These are phyloP conservation scores for Trichoderma citrinoviride DNA, from an alignment of 2,329 filamentous ascomycete species.

Conservation along the genomic window DNA sequence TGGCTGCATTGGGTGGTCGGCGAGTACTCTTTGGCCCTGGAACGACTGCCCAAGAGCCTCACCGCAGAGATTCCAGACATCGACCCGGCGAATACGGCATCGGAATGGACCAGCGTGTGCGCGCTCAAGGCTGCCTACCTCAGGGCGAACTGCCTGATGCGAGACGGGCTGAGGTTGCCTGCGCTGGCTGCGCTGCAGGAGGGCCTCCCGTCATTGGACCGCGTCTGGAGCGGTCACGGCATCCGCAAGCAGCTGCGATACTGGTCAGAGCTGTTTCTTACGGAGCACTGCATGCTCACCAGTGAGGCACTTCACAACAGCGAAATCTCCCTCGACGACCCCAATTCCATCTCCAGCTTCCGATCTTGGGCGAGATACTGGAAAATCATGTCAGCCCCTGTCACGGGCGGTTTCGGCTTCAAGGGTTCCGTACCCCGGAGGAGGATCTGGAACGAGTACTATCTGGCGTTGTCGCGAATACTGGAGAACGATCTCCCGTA, in stretches of 20 bases:
- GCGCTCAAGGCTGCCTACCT: conserved; percentile 76
- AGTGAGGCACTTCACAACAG: conserved; percentile 56
- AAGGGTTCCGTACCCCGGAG: conserved; percentile 60
- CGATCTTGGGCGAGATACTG: conserved; percentile 71
- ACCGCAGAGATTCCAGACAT: conserved; percentile 53
- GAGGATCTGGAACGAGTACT: conserved; percentile 82
- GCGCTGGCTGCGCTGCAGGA: conserved; percentile 66
- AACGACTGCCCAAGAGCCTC: conserved; percentile 62
- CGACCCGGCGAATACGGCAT: conserved; percentile 52
- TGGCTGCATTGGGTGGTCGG: conserved; percentile 80
- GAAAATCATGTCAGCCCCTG: conserved; percentile 48
- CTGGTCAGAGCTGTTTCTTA: conserved; percentile 77
- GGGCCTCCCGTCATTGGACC: conserved; percentile 60
- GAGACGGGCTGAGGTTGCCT: conserved; percentile 49
- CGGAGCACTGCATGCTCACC: conserved; percentile 69
- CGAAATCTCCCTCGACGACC: conserved; percentile 50
- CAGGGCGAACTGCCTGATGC: conserved; percentile 62
- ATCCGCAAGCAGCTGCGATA: conserved; percentile 65
- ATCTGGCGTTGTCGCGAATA: conserved; percentile 72
- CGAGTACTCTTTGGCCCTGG: conserved; percentile 62
- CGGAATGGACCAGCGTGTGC: conserved; percentile 80
- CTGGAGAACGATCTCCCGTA: conserved; percentile 65
- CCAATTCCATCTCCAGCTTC: conserved; percentile 55
- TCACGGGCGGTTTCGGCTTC: conserved; percentile 56
- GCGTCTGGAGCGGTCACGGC: conserved; percentile 49